Base-by-base conservation (phyloP, 192 early-diverging fungal genomes). In the Podila epicladia region DNA sequence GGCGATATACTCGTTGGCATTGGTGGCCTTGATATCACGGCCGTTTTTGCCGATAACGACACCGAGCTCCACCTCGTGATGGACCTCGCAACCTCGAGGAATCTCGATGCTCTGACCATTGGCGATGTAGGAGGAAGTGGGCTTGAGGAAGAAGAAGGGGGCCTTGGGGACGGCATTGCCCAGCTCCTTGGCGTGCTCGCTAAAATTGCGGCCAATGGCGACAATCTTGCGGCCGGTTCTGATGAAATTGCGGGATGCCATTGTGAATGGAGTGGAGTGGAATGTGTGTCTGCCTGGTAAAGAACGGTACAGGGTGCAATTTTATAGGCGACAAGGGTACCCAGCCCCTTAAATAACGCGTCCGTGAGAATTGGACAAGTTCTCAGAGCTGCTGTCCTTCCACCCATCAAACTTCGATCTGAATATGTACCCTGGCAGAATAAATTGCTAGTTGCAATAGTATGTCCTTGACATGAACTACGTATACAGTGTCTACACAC, bases 71-170 rank as follows among this genome's bases (percentile, higher is more conserved):
- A 98, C 91, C 67, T 97, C 97, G 80, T 97, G 95, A 82, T 97
- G 95, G 17, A 97, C 94, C 48, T 88, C 85, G 68, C 88, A 89
- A 12, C 91, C 94, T 24, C 79, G 72, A 4, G 96, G 97, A 48
- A 97, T 88, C 72, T 97, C 95, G 41, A 98, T 93, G 69, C 72
- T 83, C 15, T 89, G 85, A 13, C 91, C 92, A 41, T 88, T 85
- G 11, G 82, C 58, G 45, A 96, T 82, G 74, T 92, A 95, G 29
- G 94, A 94, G 48, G 93, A 91, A 1, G 94, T 91, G 24, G 97
- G 97, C 87, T 99, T 99, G 48, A 99, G 87, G 83, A 99, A 99
- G 82, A 97, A 94, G 74, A 97, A 92, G 24, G 97, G 97, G 11
- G 86, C 71, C 49, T 83, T 93, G 1, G 97, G 97, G 24, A 97